Evolutionary conservation across 2,329 filamentous ascomycete genomes (phyloP), one percentile per base, ranked within the genome.

Genomic region (Cytospora chrysosperma): DNA sequence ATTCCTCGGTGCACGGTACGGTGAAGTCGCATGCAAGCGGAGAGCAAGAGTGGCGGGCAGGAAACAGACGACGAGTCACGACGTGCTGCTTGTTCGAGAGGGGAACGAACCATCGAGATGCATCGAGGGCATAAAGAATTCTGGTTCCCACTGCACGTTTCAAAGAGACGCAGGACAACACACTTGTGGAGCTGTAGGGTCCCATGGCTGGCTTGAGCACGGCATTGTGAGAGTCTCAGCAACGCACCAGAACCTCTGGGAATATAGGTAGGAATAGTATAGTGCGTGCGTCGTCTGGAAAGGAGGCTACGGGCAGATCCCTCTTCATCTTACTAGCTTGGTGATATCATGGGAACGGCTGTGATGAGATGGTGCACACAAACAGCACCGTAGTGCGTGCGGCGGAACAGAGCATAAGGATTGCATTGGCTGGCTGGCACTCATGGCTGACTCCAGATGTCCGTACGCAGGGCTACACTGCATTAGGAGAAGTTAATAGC

Each of bases 131-230:
- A n/a, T n/a, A n/a, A n/a, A n/a, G n/a, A n/a, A n/a, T n/a, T n/a
- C n/a, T n/a, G n/a, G n/a, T n/a, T n/a, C n/a, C n/a, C 17, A 7
- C 37, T 50, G 54, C n/a, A 57, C 30, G 30, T 62, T 57, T n/a
- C n/a, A 43, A 43, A 62, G 17, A 47, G 32, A 56, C 60, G 30
- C 54, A 57, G 30, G 53, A 53, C 53, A 57, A 40, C 13, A 43
- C n/a, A 40, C 47, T 28, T 62, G 54, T 27, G 15, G 43, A 34
- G 27, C 19, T 21, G 34, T 26, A 58, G 43, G 56, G n/a, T n/a
- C 43, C 21, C 21, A 30, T 58, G 56, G 56, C 3, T 54, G 19
- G 8, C 5, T 54, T 30, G 49, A 52, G 56, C 40, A 58, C 40
- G 24, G n/a, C n/a, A n/a, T n/a, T n/a, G n/a, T n/a, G n/a, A n/a